These are phyloP conservation scores for Krasilnikovozyma curviuscula DNA, from an alignment of 768 basidiomycete genomes.

Conservation along the genomic window DNA sequence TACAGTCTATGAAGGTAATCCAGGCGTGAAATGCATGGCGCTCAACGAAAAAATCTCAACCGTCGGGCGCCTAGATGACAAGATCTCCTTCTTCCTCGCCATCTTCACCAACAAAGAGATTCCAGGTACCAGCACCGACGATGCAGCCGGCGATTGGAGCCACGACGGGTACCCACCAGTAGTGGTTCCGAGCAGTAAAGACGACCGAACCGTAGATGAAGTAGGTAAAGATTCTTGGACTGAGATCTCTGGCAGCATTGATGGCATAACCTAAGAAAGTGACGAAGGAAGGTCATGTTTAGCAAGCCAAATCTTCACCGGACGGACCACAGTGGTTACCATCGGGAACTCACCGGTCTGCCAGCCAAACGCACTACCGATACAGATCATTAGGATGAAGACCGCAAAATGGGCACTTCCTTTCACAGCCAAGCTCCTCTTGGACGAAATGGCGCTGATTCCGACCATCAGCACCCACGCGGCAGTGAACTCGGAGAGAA, in stretches of 20 bases:
- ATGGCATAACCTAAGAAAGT: constrained; percentile 5
- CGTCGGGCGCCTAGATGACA: too few relatives aligned
- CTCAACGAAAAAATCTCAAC: too few relatives aligned
- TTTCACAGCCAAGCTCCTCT: constrained; percentile 1
- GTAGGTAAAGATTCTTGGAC: constrained; percentile 4
- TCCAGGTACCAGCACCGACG: not conserved
- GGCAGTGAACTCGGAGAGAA: constrained; percentile 5
- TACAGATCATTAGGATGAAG: constrained; percentile 5
- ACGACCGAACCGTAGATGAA: constrained; percentile 9
- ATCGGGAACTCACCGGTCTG: not conserved
- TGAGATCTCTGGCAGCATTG: constrained; percentile 10
- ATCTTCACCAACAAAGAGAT: constrained; percentile 5
- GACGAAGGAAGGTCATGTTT: too few relatives aligned
- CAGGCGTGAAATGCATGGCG: too few relatives aligned
- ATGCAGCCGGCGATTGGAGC: constrained; percentile 6
- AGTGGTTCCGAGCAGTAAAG: constrained; percentile 1
- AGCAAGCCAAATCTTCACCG: not conserved
- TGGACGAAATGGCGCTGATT: constrained; percentile 5
- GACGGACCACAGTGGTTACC: too few relatives aligned
- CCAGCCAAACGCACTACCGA: constrained; percentile 2
- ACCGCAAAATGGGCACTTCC: constrained; percentile 1
- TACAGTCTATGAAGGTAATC: too few relatives aligned
- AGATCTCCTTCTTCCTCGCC: too few relatives aligned
- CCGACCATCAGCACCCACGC: constrained; percentile 8
- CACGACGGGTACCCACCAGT: constrained; percentile 10